These are phyloP conservation scores for Usnea hakonensis DNA, from an alignment of 495 filamentous ascomycete species.

Conservation along the genomic window DNA sequence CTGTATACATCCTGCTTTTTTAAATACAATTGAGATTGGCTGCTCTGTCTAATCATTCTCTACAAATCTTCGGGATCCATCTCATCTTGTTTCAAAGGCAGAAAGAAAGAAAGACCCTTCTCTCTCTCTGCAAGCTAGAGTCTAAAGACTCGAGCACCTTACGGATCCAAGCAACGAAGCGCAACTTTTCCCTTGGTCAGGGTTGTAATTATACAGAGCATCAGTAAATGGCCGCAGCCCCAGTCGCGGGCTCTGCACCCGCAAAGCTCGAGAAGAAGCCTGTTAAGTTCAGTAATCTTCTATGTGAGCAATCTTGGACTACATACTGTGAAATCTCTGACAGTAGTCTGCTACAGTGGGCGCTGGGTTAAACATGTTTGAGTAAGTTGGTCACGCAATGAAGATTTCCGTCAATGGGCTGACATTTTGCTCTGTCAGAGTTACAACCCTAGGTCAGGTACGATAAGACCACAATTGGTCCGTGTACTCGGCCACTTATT, in stretches of 20 bases:
- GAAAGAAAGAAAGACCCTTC: not conserved
- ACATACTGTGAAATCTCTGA: constrained; percentile 6
- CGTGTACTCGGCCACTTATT: not conserved
- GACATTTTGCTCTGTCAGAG: constrained; percentile 39
- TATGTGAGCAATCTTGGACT: constrained; percentile 46
- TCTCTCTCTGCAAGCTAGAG: not conserved
- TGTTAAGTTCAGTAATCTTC: constrained; percentile 97
- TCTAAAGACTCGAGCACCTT: not conserved
- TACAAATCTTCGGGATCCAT: not conserved
- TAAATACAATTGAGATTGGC: not conserved
- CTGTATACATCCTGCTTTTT: not conserved
- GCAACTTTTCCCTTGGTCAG: constrained; percentile 86
- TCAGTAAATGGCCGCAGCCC: constrained; percentile 51
- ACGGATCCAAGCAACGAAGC: constrained; percentile 60
- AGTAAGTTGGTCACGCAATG: constrained; percentile 46
- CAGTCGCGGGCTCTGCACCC: constrained; percentile 43
- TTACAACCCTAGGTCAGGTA: constrained; percentile 82
- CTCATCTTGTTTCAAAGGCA: not conserved
- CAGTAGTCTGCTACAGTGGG: constrained; percentile 50
- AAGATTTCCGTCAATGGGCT: constrained; percentile 7
- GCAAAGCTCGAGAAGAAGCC: constrained; percentile 92
- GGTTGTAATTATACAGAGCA: constrained; percentile 51
- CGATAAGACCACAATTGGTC: not conserved
- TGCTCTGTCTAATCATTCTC: not conserved
- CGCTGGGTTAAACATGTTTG: constrained; percentile 95